phyloP scores from a whole-genome alignment of 805 yeast species.

The Yamadazyma paraphyllophila region DNA sequence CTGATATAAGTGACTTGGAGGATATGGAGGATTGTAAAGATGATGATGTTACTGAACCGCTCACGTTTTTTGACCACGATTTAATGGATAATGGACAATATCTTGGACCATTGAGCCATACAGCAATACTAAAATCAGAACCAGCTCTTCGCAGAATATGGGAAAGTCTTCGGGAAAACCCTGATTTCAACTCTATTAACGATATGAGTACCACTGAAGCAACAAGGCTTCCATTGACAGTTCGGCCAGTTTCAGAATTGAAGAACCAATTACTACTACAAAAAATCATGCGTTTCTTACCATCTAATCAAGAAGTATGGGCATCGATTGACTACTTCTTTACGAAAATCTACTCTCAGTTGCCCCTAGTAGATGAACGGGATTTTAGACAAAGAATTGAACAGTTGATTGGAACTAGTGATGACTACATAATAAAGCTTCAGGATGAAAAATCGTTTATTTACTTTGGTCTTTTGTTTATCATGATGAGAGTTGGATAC shows the following conservation, averaged over 20 bases:
- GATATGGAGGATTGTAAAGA: constrained; percentile 4
- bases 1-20: neutral
- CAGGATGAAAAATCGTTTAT: constrained; percentile 28
- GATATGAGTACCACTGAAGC: neutral
- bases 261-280: constrained; percentile 1
- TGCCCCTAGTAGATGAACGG: constrained; percentile 64
- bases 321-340: constrained; percentile 57
- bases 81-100: constrained; percentile 2
- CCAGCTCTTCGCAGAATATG: constrained; percentile 1
- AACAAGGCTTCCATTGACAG: neutral
- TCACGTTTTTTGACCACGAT: constrained; percentile 2
- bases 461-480: constrained; percentile 28
- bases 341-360: constrained; percentile 53
- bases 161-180: neutral
- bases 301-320: constrained; percentile 34
- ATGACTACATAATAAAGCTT: constrained; percentile 21
- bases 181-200: neutral
- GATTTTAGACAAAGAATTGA: constrained; percentile 42
- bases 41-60: neutral
- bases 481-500: constrained; percentile 25
- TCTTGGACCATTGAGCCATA: constrained; percentile 1
- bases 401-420: constrained; percentile 42
- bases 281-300: constrained; percentile 6
- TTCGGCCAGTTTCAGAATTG: neutral
- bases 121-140: constrained; percentile 2